Conservation (phyloP, 2,329 filamentous ascomycete genomes). For the Lachnellula occidentalis region DNA sequence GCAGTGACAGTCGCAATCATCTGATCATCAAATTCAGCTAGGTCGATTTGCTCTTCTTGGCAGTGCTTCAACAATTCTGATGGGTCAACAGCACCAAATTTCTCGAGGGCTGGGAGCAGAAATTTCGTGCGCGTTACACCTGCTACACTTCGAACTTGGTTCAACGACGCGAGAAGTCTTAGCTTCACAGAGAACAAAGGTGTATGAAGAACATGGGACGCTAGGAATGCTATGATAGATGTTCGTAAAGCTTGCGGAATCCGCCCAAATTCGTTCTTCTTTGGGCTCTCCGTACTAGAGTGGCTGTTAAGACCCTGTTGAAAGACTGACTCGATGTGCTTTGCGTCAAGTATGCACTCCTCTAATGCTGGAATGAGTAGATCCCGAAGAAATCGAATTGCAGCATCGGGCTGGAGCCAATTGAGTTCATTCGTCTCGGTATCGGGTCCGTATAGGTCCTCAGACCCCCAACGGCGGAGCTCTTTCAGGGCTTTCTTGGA, state of each 20-base stretch:
- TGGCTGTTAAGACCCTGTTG: constrained; percentile 53
- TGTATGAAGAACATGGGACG: constrained; percentile 64
- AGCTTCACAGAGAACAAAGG: constrained; percentile 66
- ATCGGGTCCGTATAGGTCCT: constrained; percentile 57
- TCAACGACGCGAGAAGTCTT: constrained; percentile 65
- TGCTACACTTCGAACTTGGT: constrained; percentile 67
- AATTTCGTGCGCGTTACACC: constrained; percentile 63
- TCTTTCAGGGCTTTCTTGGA: constrained; percentile 37
- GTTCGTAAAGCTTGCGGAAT: constrained; percentile 57
- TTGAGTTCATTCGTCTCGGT: constrained; percentile 42
- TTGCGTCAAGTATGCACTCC: constrained; percentile 76
- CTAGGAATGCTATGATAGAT: constrained; percentile 65
- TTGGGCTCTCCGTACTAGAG: constrained; percentile 35
- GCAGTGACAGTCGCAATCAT: constrained; percentile 48
- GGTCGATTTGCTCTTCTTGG: constrained; percentile 41
- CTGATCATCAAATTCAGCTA: constrained; percentile 44
- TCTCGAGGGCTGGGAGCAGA: constrained; percentile 67
- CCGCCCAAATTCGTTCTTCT: constrained; percentile 38
- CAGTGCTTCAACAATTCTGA: constrained; percentile 47
- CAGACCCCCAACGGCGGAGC: constrained; percentile 51
- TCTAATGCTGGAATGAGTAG: constrained; percentile 72
- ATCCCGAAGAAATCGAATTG: constrained; percentile 55
- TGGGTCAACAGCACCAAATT: constrained; percentile 57
- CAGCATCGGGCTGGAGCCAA: constrained; percentile 54
- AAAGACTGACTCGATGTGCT: constrained; percentile 62